Evolutionary conservation across 2,329 filamentous ascomycete genomes (phyloP).

Genomic region (Aspergillus brunneoviolaceus): DNA sequence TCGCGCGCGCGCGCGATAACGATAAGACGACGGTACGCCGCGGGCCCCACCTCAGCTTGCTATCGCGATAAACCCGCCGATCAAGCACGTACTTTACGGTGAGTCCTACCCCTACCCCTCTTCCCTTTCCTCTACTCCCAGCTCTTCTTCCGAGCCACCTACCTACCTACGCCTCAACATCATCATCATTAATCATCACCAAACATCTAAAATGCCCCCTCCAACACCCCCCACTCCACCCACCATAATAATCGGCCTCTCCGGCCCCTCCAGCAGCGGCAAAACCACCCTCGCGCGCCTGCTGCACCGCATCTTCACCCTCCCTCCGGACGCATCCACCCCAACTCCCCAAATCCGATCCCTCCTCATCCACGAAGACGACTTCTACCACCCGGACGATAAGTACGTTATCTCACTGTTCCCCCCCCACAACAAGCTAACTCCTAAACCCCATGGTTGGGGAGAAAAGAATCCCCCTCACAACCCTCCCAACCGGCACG

Average conservation of each 20-base stretch:
- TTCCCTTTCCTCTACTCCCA: not conserved
- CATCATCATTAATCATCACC: not conserved
- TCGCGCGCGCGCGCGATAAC: too few relatives aligned
- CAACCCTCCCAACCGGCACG: constrained; percentile 49
- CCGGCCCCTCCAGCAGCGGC: constrained; percentile 86
- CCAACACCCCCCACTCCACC: too few relatives aligned
- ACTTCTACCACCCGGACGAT: constrained; percentile 84
- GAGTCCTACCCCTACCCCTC: too few relatives aligned
- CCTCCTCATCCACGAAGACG: constrained; percentile 91
- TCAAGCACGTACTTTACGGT: too few relatives aligned
- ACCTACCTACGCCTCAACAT: not conserved
- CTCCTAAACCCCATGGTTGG: too few relatives aligned
- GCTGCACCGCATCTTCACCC: constrained; percentile 73
- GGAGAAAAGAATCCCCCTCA: constrained; percentile 43
- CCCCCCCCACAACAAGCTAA: too few relatives aligned
- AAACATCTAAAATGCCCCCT: not conserved
- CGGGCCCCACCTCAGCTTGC: too few relatives aligned
- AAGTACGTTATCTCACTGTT: constrained; percentile 51
- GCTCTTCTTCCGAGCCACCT: too few relatives aligned
- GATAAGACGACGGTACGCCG: too few relatives aligned
- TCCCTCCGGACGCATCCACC: not conserved
- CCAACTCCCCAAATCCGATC: constrained; percentile 11
- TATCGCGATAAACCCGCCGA: too few relatives aligned
- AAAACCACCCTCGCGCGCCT: constrained; percentile 92
- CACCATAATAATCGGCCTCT: constrained; percentile 71